Conservation (phyloP, 805 yeast species). For the Starmerella bombi region DNA sequence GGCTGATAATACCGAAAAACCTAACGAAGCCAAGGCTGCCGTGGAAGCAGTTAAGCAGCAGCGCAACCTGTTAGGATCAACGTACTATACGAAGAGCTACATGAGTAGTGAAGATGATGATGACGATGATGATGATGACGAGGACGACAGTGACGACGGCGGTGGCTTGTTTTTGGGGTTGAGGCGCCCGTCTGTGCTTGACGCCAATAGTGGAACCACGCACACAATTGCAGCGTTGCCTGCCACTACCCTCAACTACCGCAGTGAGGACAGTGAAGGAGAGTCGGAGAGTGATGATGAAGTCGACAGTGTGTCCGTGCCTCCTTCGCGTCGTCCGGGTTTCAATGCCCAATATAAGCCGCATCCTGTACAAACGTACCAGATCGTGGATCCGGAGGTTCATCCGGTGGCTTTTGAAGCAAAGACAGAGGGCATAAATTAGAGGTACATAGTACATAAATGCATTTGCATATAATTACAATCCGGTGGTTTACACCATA, state of each 20-base stretch:
- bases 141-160: constrained; percentile 44
- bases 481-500: no score
- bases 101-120: constrained; percentile 19
- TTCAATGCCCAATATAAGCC: constrained; percentile 21
- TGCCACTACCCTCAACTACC: constrained; percentile 71
- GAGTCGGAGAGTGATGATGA: constrained; percentile 36
- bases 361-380: constrained; percentile 17
- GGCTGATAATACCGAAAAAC: constrained; percentile 3
- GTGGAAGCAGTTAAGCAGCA: neutral
- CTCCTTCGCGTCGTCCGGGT: constrained; percentile 14
- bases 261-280: constrained; percentile 52
- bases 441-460: neutral
- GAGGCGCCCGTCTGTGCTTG: constrained; percentile 26
- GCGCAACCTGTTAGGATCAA: no score
- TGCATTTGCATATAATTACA: neutral
- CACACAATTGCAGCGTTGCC: constrained; percentile 71
- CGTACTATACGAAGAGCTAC: no score
- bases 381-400: constrained; percentile 23
- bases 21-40: neutral
- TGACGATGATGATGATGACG: constrained; percentile 31
- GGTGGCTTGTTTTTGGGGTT: constrained; percentile 58
- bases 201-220: constrained; percentile 17
- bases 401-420: constrained; percentile 20
- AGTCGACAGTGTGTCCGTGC: constrained; percentile 48
- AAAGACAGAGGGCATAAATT: neutral